phyloP scores from a whole-genome alignment of 1,284 basidiomycete genomes.

The Papiliotrema nemorosa region DNA sequence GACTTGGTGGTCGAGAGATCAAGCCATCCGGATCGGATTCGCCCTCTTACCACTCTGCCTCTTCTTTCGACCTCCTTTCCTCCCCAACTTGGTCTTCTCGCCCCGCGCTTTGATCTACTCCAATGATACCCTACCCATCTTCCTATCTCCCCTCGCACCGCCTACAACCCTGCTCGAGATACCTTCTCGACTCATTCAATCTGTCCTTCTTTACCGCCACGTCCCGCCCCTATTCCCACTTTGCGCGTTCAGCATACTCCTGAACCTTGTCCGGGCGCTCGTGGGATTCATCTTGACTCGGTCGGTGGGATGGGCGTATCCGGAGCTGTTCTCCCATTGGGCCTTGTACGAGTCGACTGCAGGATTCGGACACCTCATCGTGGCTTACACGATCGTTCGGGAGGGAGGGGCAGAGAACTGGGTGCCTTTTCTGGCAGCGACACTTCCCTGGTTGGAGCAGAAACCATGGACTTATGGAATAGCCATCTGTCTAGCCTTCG shows the following conservation, averaged over 20 bases:
- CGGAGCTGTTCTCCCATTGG: conserved; percentile 11
- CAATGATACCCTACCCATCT: neutral
- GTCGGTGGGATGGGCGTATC: conserved; percentile 12
- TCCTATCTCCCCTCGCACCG: neutral
- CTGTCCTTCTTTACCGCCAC: neutral
- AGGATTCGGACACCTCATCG: conserved; percentile 7
- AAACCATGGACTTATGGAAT: too few species aligned
- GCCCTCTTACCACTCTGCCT: too few species aligned
- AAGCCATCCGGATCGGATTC: too few species aligned
- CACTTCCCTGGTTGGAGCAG: too few species aligned
- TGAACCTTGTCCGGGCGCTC: conserved; percentile 4
- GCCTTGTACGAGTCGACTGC: conserved; percentile 11
- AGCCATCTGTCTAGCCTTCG: too few species aligned
- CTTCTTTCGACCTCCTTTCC: too few species aligned
- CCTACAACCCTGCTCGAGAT: neutral
- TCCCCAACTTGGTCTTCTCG: conserved; percentile 1
- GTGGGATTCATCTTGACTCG: conserved; percentile 10
- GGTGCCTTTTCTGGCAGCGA: neutral
- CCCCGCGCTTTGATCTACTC: conserved; percentile 2
- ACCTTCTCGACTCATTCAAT: neutral
- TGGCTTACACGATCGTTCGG: neutral
- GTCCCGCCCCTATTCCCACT: neutral
- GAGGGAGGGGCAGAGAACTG: neutral
- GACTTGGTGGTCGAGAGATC: too few species aligned
- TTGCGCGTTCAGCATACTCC: neutral